These are phyloP conservation scores for Rhodotorula sp. DNA, from an alignment of 1,284 basidiomycete genomes.

Conservation along the genomic window DNA sequence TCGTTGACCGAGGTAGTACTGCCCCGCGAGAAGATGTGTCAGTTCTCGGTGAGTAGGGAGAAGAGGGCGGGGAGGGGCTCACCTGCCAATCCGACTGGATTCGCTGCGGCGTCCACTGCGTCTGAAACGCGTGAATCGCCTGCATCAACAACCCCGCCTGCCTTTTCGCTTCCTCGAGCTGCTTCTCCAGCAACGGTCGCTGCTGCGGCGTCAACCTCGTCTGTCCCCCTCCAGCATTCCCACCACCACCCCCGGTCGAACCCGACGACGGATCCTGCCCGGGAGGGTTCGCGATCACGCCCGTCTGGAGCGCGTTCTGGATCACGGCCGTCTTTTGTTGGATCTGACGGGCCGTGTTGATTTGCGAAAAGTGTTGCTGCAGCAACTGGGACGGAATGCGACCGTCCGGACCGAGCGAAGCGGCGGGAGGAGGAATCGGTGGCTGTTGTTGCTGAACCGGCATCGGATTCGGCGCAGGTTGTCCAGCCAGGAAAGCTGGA, in stretches of 20 bases:
- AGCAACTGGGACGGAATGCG: constrained; percentile 28
- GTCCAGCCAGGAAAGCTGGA: background rate
- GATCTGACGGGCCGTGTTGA: constrained; percentile 8
- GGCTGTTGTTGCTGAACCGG: background rate
- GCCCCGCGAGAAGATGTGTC: background rate
- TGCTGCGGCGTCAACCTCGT: constrained; percentile 23
- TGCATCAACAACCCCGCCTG: constrained; percentile 15
- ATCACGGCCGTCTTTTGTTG: constrained; percentile 19
- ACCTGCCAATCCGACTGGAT: constrained; percentile 33
- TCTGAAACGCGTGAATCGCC: constrained; percentile 23
- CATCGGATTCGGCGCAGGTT: background rate
- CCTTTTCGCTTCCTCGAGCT: constrained; percentile 25
- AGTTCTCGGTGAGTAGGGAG: too few relatives aligned
- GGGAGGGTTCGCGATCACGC: constrained; percentile 6
- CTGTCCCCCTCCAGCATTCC: background rate
- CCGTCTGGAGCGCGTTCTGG: constrained; percentile 22
- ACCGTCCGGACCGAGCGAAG: constrained; percentile 4
- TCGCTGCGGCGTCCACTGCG: constrained; percentile 12
- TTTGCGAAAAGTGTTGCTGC: constrained; percentile 21
- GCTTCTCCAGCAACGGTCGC: constrained; percentile 22
- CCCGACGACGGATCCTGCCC: constrained; percentile 1
- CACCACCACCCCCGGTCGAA: background rate
- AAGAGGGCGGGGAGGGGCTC: background rate
- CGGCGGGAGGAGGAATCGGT: background rate
- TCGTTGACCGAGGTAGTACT: constrained; percentile 21